Evolutionary conservation across 2,329 filamentous ascomycete genomes (phyloP).

Genomic region (Fusarium sp.): DNA sequence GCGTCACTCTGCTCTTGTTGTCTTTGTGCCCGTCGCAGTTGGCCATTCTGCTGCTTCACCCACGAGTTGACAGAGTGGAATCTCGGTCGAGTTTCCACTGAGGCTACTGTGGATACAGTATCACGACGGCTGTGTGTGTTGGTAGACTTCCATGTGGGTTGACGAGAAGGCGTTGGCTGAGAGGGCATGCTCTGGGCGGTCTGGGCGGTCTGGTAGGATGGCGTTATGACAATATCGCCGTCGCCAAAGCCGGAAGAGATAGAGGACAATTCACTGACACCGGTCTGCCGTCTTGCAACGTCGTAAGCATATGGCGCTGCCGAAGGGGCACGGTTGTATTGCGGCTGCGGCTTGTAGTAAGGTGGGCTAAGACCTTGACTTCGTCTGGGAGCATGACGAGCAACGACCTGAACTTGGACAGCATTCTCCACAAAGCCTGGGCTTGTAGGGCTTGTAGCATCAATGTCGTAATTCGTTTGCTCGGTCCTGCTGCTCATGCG

Average conservation of each 20-base stretch:
- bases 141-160: conserved; percentile 33
- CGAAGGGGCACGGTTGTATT: conserved; percentile 35
- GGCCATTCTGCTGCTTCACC: conserved; percentile 72
- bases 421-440: conserved; percentile 44
- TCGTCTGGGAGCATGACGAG: conserved; percentile 30
- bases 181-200: conserved; percentile 33
- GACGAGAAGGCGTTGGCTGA: conserved; percentile 24
- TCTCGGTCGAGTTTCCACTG: conserved; percentile 65
- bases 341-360: neutral
- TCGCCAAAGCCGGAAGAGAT: conserved; percentile 75
- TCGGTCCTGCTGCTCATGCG: conserved; percentile 28
- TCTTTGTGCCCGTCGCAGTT: conserved; percentile 62
- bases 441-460: conserved; percentile 40
- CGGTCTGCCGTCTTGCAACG: conserved; percentile 47
- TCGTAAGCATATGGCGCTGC: conserved; percentile 36
- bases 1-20: conserved; percentile 49
- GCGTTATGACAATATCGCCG: conserved; percentile 65
- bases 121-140: conserved; percentile 54
- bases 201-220: conserved; percentile 37
- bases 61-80: conserved; percentile 72
- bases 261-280: conserved; percentile 66
- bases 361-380: conserved; percentile 23
- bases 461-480: conserved; percentile 24
- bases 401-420: conserved; percentile 39
- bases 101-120: conserved; percentile 65